Base-by-base conservation (phyloP, 2,329 filamentous ascomycete species). In the Penicillium verrucosum region DNA sequence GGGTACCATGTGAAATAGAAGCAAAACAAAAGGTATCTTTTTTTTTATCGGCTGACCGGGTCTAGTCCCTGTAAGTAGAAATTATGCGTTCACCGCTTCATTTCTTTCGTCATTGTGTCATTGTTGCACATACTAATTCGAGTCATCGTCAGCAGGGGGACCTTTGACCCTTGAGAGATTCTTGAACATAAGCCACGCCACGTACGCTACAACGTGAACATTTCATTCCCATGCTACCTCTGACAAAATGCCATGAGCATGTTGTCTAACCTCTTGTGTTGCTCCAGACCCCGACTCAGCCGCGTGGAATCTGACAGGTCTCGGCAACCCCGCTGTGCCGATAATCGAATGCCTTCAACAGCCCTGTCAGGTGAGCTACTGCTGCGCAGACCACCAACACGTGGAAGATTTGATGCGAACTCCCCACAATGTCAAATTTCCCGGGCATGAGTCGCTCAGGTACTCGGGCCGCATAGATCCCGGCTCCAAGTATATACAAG, bases 371-470 rank as follows among this genome's bases (percentile, higher is more conserved):
- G 78, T 99, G 94, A 25, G 88, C 84, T 1, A 84, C 82, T 0
- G 91, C 93, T 0, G 94, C 94, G 59, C 92, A 74, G 16, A 97
- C 80, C 29, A 99, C 92, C 61, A 94, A 82, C 38, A 96, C 79
- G 77, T 99, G 94, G 73, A 99, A 99, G 62, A 99, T 89, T 77
- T 99, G 94, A 75, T 99, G 94, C 21, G 91, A 96, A 70, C 87
- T 92, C 37, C 94, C 93, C 84, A 89, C 89, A 50, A 97, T 89
- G 75, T 99, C 94, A 69, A 93, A 97, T 8, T 74, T 79, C 1
- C 91, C 90, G 0, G 93, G 94, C 43, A 78, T 83, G 68, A 82
- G 85, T 58, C 90, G 82, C 77, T 99, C 94, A 0, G 94, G 94
- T 75, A 93, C 86, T 37, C 94, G 87, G 51, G 84, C 80, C 7